Evolutionary conservation across 371 early-diverging fungal species (phyloP).

Genomic region (Saksenaea oblongispora): DNA sequence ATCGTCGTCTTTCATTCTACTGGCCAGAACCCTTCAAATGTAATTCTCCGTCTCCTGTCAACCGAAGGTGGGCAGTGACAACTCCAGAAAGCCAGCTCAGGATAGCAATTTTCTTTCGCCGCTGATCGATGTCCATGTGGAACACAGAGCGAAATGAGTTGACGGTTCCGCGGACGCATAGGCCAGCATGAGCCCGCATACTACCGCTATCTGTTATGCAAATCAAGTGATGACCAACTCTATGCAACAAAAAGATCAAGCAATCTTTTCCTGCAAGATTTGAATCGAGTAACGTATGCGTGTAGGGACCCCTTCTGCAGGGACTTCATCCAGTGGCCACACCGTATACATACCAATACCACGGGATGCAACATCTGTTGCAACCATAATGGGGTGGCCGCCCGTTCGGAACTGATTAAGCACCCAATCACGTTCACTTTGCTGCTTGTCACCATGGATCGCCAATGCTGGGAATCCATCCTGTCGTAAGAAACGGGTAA

Average conservation of each 20-base stretch:
- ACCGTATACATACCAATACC: constrained; percentile 88
- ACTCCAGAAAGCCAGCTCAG: constrained; percentile 9
- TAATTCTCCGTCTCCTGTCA: background rate
- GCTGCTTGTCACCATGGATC: constrained; percentile 99
- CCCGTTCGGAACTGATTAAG: constrained; percentile 91
- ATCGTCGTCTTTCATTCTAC: constrained; percentile 6
- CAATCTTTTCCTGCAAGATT: constrained; percentile 11
- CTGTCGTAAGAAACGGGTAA: constrained; percentile 87
- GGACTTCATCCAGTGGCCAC: constrained; percentile 10
- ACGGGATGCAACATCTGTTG: constrained; percentile 99
- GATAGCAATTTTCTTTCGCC: constrained; percentile 3
- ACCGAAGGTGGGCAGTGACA: constrained; percentile 13
- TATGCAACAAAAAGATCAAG: constrained; percentile 12
- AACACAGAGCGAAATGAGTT: constrained; percentile 5
- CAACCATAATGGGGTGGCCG: constrained; percentile 94
- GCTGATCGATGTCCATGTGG: constrained; percentile 4
- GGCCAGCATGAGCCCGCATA: background rate
- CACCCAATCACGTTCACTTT: constrained; percentile 98
- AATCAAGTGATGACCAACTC: constrained; percentile 7
- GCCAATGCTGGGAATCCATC: constrained; percentile 97
- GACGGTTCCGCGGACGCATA: constrained; percentile 9
- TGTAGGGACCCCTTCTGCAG: constrained; percentile 13
- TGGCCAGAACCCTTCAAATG: constrained; percentile 4
- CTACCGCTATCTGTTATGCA: constrained; percentile 3
- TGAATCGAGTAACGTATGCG: constrained; percentile 2